Evolutionary conservation across 768 basidiomycete species (phyloP), one percentile per base, ranked within the genome.

Genomic region (Amanita molliuscula): DNA sequence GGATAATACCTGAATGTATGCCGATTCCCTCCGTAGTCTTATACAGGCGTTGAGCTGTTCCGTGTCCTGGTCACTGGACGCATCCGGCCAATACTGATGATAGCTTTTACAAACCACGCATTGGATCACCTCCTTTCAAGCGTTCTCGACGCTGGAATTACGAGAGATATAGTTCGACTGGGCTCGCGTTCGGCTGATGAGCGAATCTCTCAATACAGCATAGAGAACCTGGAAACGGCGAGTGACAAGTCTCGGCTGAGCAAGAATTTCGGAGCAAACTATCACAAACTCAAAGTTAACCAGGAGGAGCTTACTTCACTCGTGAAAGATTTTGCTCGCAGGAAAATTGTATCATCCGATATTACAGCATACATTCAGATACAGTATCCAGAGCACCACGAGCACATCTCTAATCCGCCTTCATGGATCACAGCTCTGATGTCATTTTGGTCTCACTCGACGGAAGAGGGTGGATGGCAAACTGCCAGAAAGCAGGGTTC

Each of bases 101-200:
- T 74, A 29, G 71, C 85, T 0, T 87, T 81, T 63, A 89, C 87
- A 0, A 88, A 89, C 55, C 88, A 88, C 38, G 87, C 87, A 0
- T 69, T 89, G 2, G 86, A 89, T 51, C 83, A 88, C 54, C 74
- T 88, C 65, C 65, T 89, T 1, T 66, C 65, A 3, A 77, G 78
- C 0, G 75, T 88, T 3, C 69, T 88, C 1, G 82, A 88, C 54
- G 76, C 75, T 0, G 60, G 63, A 0, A 85, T 88, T 54, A 87
- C 85, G 0, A 61, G 65, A 0, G 75, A 78, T 33, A 67, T 88
- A 18, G 75, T 88, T 2, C 79, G 88, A 0, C 69, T 88, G 6
- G 88, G 88, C 0, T 73, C 80, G n/a, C 74, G 79, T 13, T 73
- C 82, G 0, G 61, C 71, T 0, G 79, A 84, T 33, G 79, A 81